Percentiles rank a stretch among this genome's conserved stretches.
phyloP scores from a whole-genome alignment of 2,329 filamentous ascomycete species.

The Verticillium longisporum region DNA sequence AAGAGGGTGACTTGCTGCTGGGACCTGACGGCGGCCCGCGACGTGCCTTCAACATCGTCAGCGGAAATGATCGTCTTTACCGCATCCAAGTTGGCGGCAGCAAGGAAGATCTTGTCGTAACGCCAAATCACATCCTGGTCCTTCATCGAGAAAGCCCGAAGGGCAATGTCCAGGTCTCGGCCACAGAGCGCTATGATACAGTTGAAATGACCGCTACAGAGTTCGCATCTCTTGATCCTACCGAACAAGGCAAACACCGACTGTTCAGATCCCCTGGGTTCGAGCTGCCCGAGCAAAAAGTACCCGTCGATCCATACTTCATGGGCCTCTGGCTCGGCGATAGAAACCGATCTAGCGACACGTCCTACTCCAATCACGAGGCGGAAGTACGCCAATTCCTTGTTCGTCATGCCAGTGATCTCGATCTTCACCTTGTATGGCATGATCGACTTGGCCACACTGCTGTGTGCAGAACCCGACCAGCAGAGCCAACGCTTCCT shows the following conservation, averaged over 20 bases:
- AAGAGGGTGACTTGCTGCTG: slow-evolving; percentile 39
- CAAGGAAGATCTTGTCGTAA: slow-evolving; percentile 41
- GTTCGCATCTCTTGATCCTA: slow-evolving; percentile 29
- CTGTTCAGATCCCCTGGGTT: too few species aligned
- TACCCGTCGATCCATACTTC: too few species aligned
- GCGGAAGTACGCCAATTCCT: too few species aligned
- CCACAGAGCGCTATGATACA: slow-evolving; percentile 25
- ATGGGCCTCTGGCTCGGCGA: too few species aligned
- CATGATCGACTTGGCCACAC: too few species aligned
- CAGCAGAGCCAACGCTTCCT: too few species aligned
- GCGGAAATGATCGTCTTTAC: slow-evolving; percentile 38
- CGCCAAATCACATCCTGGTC: slow-evolving; percentile 40
- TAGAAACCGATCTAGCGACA: too few species aligned
- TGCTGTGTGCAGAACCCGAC: too few species aligned
- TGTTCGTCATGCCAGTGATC: too few species aligned
- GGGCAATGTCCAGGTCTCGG: slow-evolving; percentile 1
- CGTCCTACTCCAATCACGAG: too few species aligned
- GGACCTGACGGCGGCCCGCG: slow-evolving; percentile 40
- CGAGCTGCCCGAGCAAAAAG: too few species aligned
- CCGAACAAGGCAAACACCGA: slow-evolving; percentile 8
- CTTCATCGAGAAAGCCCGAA: slow-evolving; percentile 26
- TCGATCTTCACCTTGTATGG: too few species aligned
- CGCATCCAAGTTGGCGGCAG: slow-evolving; percentile 34
- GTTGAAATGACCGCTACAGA: slow-evolving; percentile 38
- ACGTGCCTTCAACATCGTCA: slow-evolving; percentile 42